A percentile compares a stretch with the other conserved stretches of the same genome.
Conservation (phyloP, 176 grass and related monocot genomes). For the Echinochloa phyllopogon region DNA sequence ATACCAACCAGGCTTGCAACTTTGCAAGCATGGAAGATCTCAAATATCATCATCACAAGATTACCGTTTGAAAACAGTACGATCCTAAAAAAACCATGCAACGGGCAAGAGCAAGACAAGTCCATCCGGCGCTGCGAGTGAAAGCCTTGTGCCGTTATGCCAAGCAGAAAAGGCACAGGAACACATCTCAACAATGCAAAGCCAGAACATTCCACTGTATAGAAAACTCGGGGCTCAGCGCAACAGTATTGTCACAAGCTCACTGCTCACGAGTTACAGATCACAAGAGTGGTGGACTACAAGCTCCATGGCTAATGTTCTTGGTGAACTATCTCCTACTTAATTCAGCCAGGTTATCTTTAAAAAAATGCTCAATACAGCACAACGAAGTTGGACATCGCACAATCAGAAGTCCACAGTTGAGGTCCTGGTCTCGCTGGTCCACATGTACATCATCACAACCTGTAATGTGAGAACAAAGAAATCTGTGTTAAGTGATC, state of each 20-base stretch:
- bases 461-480: slow-evolving; percentile 1
- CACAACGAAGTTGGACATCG: background rate
- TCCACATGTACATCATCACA: slow-evolving; percentile 5
- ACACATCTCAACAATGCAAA: background rate
- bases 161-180: background rate
- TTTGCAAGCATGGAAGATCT: background rate
- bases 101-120: too few relatives aligned
- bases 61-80: background rate
- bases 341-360: background rate
- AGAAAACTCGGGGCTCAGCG: background rate
- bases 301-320: background rate
- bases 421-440: background rate
- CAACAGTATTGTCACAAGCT: background rate
- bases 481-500: background rate
- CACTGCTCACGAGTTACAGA: background rate
- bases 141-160: background rate
- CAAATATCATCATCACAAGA: background rate
- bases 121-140: background rate
- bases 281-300: background rate
- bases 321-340: background rate
- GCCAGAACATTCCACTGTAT: background rate
- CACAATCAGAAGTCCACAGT: background rate
- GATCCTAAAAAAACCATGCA: background rate
- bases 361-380: background rate
- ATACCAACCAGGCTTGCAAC: background rate